Evolutionary conservation across 2,329 filamentous ascomycete genomes (phyloP).

Genomic region (Verticillium tricorpus): DNA sequence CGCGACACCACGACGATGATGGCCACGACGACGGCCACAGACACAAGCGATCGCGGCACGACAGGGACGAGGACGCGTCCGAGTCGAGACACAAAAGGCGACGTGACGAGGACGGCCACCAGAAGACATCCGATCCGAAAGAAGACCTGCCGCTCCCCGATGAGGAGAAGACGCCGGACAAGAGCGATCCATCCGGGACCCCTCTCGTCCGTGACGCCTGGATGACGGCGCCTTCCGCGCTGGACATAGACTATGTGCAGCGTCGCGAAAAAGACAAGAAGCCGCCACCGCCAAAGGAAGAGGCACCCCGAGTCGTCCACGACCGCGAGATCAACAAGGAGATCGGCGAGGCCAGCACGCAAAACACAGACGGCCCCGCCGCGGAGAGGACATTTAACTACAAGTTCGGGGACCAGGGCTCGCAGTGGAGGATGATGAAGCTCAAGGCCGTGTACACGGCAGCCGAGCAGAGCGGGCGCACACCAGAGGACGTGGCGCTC

Average conservation of each 20-base stretch:
- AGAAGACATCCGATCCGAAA: slow-evolving; percentile 34
- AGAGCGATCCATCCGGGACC: slow-evolving; percentile 17
- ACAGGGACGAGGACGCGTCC: slow-evolving; percentile 45
- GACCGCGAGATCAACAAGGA: slow-evolving; percentile 72
- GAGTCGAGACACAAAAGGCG: slow-evolving; percentile 29
- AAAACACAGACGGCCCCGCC: slow-evolving; percentile 24
- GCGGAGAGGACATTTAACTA: slow-evolving; percentile 63
- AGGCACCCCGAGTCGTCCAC: slow-evolving; percentile 63
- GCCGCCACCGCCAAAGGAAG: slow-evolving; percentile 18
- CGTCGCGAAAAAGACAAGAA: slow-evolving; percentile 36
- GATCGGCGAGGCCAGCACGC: slow-evolving; percentile 44
- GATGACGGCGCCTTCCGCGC: slow-evolving; percentile 77
- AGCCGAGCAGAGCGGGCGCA: slow-evolving; percentile 67
- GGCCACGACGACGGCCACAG: slow-evolving; percentile 52
- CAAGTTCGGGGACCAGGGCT: slow-evolving; percentile 82
- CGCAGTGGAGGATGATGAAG: slow-evolving; percentile 95
- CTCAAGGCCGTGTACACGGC: slow-evolving; percentile 79
- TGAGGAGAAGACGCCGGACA: slow-evolving; percentile 34
- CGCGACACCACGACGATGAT: slow-evolving; percentile 33
- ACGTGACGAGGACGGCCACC: slow-evolving; percentile 6
- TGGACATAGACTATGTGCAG: slow-evolving; percentile 79
- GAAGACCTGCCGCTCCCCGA: slow-evolving; percentile 47
- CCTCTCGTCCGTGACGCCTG: slow-evolving; percentile 72
- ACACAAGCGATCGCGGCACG: slow-evolving; percentile 60
- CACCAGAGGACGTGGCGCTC: slow-evolving; percentile 76